Percentiles rank a stretch among this genome's conserved stretches.
These are phyloP conservation scores for Vaccinium myrtillus DNA, from an alignment of 148 eudicot species.

Conservation along the genomic window DNA sequence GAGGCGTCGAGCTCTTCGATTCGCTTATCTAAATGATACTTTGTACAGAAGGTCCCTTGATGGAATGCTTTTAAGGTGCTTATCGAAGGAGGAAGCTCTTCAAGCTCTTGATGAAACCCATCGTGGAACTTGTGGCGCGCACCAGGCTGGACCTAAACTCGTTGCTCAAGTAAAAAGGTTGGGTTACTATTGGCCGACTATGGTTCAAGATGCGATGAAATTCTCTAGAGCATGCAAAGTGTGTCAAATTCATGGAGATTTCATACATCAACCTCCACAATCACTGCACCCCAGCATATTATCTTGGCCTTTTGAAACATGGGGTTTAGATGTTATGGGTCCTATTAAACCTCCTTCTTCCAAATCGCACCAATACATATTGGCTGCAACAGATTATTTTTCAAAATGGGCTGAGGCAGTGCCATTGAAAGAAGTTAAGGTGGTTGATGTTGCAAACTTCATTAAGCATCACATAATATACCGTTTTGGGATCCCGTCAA, in stretches of 20 bases:
- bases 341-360: background rate
- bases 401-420: background rate
- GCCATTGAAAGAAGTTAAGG: background rate
- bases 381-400: background rate
- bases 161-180: background rate
- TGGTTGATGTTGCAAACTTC: background rate
- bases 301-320: background rate
- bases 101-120: background rate
- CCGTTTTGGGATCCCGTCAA: background rate
- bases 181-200: slow-evolving; percentile 3
- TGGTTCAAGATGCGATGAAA: background rate
- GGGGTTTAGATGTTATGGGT: background rate
- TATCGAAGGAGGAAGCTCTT: background rate
- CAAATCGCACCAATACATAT: background rate
- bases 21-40: background rate
- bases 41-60: background rate
- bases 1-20: background rate
- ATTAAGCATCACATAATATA: background rate
- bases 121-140: background rate
- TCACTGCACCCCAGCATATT: background rate
- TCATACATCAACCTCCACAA: background rate
- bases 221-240: background rate
- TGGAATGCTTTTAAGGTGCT: background rate
- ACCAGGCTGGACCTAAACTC: background rate
- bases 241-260: background rate